A percentile compares a stretch with the other conserved stretches of the same genome.
These are phyloP conservation scores for Mrakiaceae sp. DNA, from an alignment of 1,284 basidiomycete genomes.

Conservation along the genomic window DNA sequence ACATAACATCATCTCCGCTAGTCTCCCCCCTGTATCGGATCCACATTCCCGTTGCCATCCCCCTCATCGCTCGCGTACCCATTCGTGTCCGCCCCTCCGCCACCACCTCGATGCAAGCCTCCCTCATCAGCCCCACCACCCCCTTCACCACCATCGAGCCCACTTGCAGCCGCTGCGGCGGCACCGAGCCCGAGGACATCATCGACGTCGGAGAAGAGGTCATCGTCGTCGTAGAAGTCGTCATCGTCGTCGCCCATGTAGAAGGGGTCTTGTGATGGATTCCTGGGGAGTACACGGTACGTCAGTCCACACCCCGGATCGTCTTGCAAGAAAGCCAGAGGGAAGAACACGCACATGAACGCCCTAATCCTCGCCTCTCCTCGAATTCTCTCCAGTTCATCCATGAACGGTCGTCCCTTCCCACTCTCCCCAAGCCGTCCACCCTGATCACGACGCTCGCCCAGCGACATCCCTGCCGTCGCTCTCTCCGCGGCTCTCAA, in stretches of 20 bases:
- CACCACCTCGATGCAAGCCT: too few relatives aligned
- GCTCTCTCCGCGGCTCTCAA: background rate
- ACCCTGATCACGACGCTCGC: too few relatives aligned
- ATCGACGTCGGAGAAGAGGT: background rate
- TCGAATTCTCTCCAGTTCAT: constrained; percentile 1
- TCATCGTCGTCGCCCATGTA: background rate
- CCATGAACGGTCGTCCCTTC: background rate
- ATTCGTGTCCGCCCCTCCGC: too few relatives aligned
- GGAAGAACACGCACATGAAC: constrained; percentile 9
- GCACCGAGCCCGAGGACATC: background rate
- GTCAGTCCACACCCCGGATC: too few relatives aligned
- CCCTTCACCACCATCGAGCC: too few relatives aligned
- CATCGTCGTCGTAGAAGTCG: background rate
- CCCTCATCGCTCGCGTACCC: too few relatives aligned
- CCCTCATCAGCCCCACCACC: too few relatives aligned
- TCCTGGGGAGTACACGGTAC: background rate
- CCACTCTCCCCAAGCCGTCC: background rate
- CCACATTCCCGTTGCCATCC: too few relatives aligned
- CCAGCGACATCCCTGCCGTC: background rate
- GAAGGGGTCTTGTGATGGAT: constrained; percentile 2
- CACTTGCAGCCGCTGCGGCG: too few relatives aligned
- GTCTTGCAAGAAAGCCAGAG: background rate
- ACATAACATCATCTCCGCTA: too few relatives aligned
- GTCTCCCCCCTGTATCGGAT: too few relatives aligned
- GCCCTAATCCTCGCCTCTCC: background rate